These are phyloP conservation scores for Boletus barrowsii DNA, from an alignment of 768 basidiomycete genomes.

Conservation along the genomic window DNA sequence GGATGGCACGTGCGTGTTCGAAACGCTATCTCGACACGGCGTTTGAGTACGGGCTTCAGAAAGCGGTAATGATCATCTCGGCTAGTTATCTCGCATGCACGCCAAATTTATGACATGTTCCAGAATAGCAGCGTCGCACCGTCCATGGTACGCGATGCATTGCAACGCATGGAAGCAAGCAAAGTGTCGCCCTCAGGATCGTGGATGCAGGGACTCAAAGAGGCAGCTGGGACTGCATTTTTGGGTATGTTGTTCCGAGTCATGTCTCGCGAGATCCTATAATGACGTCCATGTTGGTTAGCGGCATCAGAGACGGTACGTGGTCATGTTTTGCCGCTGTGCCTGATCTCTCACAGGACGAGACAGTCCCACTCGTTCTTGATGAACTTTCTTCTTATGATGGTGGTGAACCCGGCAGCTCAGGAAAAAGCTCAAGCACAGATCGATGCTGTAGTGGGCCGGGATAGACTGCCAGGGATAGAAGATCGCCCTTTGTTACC, in stretches of 20 bases:
- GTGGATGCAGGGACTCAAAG: not conserved
- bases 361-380: not conserved
- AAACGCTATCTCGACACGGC: not conserved
- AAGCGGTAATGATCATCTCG: not conserved
- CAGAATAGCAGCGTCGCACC: not conserved
- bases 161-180: not conserved
- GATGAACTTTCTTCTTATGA: not conserved
- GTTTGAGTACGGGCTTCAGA: not conserved
- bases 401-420: not conserved
- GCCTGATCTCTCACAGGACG: not conserved
- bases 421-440: not conserved
- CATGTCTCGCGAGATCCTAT: no score
- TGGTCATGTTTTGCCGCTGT: rapidly evolving
- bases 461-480: not conserved
- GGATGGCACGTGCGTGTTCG: not conserved
- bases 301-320: not conserved
- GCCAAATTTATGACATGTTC: not conserved
- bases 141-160: not conserved
- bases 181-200: not conserved
- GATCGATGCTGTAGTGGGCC: not conserved
- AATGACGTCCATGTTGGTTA: not conserved
- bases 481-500: not conserved
- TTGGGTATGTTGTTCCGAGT: not conserved
- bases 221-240: not conserved
- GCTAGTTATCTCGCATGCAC: no score